Evolutionary conservation across 441 rosid genomes (phyloP).

Genomic region (Adansonia rubrostipa): DNA sequence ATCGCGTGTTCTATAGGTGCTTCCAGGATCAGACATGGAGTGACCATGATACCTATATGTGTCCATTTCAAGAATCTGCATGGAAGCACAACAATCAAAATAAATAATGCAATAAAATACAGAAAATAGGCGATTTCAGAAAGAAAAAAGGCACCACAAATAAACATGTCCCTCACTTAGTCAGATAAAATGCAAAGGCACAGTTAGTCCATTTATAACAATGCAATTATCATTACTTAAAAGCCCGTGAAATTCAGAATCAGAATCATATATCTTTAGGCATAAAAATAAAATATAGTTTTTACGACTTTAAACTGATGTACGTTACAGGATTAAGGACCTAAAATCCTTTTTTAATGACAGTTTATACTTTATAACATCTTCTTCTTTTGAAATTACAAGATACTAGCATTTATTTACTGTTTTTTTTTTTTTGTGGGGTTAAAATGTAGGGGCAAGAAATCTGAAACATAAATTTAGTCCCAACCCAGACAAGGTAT

Average conservation of each 20-base stretch:
- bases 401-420: no score
- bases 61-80: constrained; percentile 97
- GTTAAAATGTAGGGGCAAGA: not conserved
- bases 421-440: no score
- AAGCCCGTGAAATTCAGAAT: not conserved
- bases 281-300: not conserved
- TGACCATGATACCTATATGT: constrained; percentile 97
- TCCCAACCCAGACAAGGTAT: not conserved
- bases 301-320: not conserved
- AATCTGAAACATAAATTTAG: not conserved
- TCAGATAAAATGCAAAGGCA: not conserved
- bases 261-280: not conserved
- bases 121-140: not conserved
- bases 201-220: not conserved
- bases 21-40: constrained; percentile 99
- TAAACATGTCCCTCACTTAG: not conserved
- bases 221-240: not conserved
- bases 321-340: not conserved
- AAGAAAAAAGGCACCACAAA: not conserved
- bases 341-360: not conserved
- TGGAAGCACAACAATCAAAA: constrained; percentile 29
- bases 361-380: not conserved
- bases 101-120: constrained; percentile 3
- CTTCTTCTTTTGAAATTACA: not conserved
- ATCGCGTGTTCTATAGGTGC: constrained; percentile 98